A percentile compares a stretch with the other conserved stretches of the same genome.
Evolutionary conservation across 768 basidiomycete species (phyloP).

Genomic region (Fomitopsis serialis): DNA sequence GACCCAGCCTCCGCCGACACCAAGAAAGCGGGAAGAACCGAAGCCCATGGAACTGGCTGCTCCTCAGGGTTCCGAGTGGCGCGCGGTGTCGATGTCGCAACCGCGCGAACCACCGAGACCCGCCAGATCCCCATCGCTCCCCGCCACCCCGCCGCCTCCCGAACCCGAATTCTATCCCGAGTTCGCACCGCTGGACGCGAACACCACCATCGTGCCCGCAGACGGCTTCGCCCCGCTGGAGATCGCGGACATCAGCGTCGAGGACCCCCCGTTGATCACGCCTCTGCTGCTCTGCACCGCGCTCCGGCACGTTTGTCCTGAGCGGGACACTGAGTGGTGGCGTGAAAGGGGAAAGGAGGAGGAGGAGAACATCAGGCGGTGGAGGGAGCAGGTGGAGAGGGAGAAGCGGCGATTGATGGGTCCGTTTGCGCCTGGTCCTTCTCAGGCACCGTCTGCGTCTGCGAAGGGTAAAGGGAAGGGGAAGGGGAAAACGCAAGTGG

Average conservation of each 20-base stretch:
- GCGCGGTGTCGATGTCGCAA: too few species aligned
- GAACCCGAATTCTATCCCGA: not conserved
- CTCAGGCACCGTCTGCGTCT: too few species aligned
- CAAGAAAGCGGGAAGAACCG: too few species aligned
- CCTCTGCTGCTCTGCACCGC: not conserved
- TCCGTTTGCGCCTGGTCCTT: too few species aligned
- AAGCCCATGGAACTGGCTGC: too few species aligned
- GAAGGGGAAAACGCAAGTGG: too few species aligned
- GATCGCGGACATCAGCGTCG: not conserved
- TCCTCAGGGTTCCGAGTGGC: too few species aligned
- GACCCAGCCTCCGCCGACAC: too few species aligned
- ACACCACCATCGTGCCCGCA: not conserved
- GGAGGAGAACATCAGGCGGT: not conserved
- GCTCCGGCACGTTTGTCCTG: not conserved
- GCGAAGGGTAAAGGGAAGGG: too few species aligned
- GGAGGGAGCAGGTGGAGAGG: not conserved
- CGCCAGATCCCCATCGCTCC: too few species aligned
- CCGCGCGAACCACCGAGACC: too few species aligned
- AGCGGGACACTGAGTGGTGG: not conserved
- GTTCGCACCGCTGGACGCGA: not conserved
- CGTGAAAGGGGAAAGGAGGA: not conserved
- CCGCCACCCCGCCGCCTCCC: not conserved
- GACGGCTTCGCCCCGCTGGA: not conserved
- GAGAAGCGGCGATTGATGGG: not conserved
- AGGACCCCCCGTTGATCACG: not conserved